Conservation (phyloP, 768 basidiomycete genomes). For the Sarcomyxa edulis region DNA sequence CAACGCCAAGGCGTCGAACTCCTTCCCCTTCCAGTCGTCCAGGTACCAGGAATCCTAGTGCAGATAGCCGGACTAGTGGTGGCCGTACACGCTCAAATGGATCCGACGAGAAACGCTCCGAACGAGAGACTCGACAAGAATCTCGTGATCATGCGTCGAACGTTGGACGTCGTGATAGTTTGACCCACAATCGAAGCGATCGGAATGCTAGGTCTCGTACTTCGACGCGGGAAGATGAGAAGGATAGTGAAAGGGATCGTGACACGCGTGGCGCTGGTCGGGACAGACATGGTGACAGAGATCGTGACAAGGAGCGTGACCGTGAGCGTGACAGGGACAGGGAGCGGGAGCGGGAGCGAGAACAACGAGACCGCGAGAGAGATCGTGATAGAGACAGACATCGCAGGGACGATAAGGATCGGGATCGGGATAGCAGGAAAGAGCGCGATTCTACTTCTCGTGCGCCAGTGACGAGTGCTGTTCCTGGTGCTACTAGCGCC, state of each 20-base stretch:
- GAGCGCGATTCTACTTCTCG: conserved; percentile 46
- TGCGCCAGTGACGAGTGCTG: conserved; percentile 25
- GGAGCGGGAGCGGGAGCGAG: conserved; percentile 50
- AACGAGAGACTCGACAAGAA: conserved; percentile 48
- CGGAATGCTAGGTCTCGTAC: conserved; percentile 38
- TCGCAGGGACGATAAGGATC: conserved; percentile 57
- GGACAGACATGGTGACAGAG: conserved; percentile 40
- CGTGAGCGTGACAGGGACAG: conserved; percentile 34
- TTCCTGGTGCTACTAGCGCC: conserved; percentile 17
- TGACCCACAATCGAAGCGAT: conserved; percentile 49
- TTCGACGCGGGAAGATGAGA: conserved; percentile 25
- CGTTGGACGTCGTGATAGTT: conserved; percentile 41
- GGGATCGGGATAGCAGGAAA: conserved; percentile 59
- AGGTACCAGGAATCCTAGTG: conserved; percentile 65
- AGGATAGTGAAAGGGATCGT: conserved; percentile 33
- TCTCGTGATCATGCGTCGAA: conserved; percentile 32
- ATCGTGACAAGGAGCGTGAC: conserved; percentile 42
- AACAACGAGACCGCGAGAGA: conserved; percentile 46
- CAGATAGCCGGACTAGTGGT: conserved; percentile 68
- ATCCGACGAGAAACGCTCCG: conserved; percentile 47
- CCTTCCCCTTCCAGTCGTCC: conserved; percentile 61
- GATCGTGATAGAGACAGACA: conserved; percentile 51
- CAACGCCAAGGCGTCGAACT: conserved; percentile 60
- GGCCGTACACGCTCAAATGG: conserved; percentile 49
- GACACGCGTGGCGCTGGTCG: no score